A percentile compares a stretch with the other conserved stretches of the same genome.
Evolutionary conservation across 345 rosid genomes (phyloP).

Genomic region (Gossypium mustelinum): DNA sequence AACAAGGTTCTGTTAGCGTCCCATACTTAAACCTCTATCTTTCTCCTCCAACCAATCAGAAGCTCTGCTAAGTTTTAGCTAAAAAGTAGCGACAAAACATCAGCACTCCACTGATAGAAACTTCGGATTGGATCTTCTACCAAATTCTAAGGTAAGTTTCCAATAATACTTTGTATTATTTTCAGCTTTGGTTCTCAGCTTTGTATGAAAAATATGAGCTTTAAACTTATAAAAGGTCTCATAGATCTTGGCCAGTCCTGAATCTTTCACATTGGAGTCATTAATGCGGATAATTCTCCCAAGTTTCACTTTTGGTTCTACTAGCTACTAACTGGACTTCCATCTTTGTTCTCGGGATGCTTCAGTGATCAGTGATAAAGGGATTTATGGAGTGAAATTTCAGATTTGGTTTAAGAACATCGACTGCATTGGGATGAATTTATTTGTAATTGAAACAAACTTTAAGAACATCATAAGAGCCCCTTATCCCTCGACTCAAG

Average conservation of each 20-base stretch:
- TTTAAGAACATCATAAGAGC: too few species aligned
- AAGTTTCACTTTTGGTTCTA: background rate
- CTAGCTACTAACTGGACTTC: background rate
- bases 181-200: background rate
- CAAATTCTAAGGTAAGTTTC: background rate
- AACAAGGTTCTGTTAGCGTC: too few species aligned
- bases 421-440: background rate
- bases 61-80: background rate
- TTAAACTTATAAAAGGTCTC: background rate
- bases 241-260: background rate
- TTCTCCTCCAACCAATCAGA: background rate
- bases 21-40: too few species aligned
- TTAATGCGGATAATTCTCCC: background rate
- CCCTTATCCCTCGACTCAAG: background rate
- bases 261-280: background rate
- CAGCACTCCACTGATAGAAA: background rate
- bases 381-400: background rate
- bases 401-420: background rate
- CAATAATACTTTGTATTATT: too few species aligned
- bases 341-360: background rate
- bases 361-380: background rate
- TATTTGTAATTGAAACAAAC: background rate
- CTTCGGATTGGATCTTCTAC: background rate
- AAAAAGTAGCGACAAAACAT: background rate
- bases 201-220: background rate